These are phyloP conservation scores for apple (Malus domestica) DNA, from an alignment of 306 rosid genomes.

Conservation along the genomic window DNA sequence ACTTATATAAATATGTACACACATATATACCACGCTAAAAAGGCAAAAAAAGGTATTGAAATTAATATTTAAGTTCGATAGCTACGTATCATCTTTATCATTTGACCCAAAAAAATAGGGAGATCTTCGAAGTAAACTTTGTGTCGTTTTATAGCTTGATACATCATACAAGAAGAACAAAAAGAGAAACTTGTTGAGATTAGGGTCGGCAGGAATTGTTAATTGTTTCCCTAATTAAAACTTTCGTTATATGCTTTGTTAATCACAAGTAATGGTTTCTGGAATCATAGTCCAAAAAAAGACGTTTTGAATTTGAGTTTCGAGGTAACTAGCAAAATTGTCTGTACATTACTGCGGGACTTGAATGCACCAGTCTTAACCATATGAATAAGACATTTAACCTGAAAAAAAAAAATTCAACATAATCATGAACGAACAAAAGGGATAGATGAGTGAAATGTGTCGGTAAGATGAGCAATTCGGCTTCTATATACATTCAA, in stretches of 20 bases:
- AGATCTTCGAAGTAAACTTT: background rate
- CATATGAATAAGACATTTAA: too few species aligned
- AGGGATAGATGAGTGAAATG: too few species aligned
- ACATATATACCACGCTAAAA: background rate
- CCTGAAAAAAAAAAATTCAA: too few species aligned
- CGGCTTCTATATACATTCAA: too few species aligned
- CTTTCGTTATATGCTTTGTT: background rate
- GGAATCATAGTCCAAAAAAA: background rate
- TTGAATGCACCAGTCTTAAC: too few species aligned
- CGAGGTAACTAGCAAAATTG: too few species aligned
- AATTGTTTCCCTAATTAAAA: background rate
- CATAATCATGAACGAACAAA: too few species aligned
- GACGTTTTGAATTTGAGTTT: too few species aligned
- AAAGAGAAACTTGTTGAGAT: background rate
- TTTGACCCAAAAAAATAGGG: background rate
- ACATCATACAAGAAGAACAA: background rate
- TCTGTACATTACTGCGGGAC: fast-evolving
- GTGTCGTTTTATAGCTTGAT: background rate
- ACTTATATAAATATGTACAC: too few species aligned
- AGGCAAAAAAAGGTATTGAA: background rate
- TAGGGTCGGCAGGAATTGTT: background rate
- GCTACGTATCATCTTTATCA: background rate
- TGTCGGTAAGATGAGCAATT: too few species aligned
- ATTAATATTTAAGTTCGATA: background rate
- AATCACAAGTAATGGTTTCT: background rate